phyloP scores from a whole-genome alignment of 352 stramenopile genomes.

The Pythium phragmitis region DNA sequence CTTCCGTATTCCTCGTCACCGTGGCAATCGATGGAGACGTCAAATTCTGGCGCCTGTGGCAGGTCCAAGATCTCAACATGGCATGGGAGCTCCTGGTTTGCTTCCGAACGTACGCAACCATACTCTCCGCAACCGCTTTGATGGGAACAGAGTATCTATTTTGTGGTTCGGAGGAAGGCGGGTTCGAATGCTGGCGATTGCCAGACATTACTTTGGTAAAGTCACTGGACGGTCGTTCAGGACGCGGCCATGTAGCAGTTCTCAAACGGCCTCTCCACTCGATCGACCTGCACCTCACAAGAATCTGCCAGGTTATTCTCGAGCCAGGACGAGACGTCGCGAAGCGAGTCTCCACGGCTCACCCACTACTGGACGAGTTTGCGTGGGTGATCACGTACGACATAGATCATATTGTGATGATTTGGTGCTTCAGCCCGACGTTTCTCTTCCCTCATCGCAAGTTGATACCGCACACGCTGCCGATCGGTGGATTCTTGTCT shows the following conservation, averaged over 20 bases:
- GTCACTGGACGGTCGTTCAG: neutral
- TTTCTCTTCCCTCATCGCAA: slow-evolving; percentile 57
- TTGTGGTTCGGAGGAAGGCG: slow-evolving; percentile 46
- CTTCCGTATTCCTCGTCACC: slow-evolving; percentile 22
- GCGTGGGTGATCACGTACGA: slow-evolving; percentile 60
- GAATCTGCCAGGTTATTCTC: slow-evolving; percentile 37
- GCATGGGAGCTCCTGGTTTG: slow-evolving; percentile 43
- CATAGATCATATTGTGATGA: slow-evolving; percentile 37
- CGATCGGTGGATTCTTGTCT: slow-evolving; percentile 9
- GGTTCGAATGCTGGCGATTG: slow-evolving; percentile 54
- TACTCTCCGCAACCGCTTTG: slow-evolving; percentile 35
- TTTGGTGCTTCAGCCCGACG: slow-evolving; percentile 55
- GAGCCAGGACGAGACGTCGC: slow-evolving; percentile 27
- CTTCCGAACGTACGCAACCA: slow-evolving; percentile 42
- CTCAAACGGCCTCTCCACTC: slow-evolving; percentile 42
- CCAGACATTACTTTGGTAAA: slow-evolving; percentile 16
- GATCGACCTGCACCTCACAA: slow-evolving; percentile 49
- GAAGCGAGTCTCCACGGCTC: slow-evolving; percentile 8
- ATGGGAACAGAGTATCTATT: slow-evolving; percentile 45
- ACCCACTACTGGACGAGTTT: slow-evolving; percentile 33
- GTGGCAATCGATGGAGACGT: slow-evolving; percentile 42
- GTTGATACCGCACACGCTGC: slow-evolving; percentile 34
- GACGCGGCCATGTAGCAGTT: slow-evolving; percentile 33
- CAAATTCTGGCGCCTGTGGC: slow-evolving; percentile 39
- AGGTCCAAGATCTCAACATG: neutral